phyloP scores from a whole-genome alignment of 805 yeast species.

The Ogataea siamensis region DNA sequence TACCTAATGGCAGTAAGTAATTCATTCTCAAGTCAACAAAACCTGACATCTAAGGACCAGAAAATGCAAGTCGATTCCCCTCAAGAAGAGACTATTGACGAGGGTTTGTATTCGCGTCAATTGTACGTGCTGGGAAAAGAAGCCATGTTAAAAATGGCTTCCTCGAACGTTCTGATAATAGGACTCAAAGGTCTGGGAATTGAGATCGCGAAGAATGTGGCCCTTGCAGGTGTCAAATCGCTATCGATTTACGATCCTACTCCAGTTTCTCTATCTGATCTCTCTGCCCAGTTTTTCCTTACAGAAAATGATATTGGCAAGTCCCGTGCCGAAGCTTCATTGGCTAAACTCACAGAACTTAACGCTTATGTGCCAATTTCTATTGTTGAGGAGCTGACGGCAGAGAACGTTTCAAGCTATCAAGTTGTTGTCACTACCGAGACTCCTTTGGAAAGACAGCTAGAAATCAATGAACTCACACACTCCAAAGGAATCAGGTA shows the following conservation, averaged over 20 bases:
- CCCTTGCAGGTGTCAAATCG: conserved; percentile 95
- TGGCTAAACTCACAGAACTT: conserved; percentile 69
- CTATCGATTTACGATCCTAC: conserved; percentile 81
- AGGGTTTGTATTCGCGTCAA: conserved; percentile 93
- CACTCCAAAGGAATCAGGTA: conserved; percentile 74
- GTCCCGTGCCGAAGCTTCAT: conserved; percentile 72
- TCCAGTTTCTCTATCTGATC: conserved; percentile 62
- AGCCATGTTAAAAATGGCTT: conserved; percentile 96
- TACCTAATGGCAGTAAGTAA: conserved; percentile 8
- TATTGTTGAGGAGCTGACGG: conserved; percentile 55
- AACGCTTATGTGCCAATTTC: conserved; percentile 88
- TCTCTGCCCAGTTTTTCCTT: conserved; percentile 88
- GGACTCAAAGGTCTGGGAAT: conserved; percentile 93
- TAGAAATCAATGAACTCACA: conserved; percentile 70
- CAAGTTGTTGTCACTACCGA: conserved; percentile 88
- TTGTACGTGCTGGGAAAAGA: conserved; percentile 95
- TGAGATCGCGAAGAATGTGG: conserved; percentile 95
- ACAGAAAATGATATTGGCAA: conserved; percentile 69
- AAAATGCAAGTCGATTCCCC: conserved; percentile 45
- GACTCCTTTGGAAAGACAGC: conserved; percentile 66
- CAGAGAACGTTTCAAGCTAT: conserved; percentile 52
- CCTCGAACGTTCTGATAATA: conserved; percentile 84
- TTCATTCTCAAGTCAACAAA: background rate
- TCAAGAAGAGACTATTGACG: conserved; percentile 65
- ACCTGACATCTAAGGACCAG: conserved; percentile 26